Evolutionary conservation across 305 asterid species (phyloP).

Genomic region (Fraxinus sp.): DNA sequence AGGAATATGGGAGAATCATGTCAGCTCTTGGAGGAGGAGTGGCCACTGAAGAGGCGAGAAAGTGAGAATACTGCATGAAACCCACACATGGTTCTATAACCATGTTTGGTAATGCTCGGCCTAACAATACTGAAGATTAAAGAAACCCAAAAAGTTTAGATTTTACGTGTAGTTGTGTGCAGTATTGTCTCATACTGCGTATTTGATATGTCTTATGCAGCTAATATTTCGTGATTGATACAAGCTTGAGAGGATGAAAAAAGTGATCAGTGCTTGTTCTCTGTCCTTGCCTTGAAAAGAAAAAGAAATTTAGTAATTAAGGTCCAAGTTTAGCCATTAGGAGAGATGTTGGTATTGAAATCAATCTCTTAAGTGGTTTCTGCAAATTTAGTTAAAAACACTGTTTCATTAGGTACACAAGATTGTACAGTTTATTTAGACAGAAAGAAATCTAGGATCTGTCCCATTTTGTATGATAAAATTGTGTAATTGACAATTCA

Average conservation of each 20-base stretch:
- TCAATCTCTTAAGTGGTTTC: background rate
- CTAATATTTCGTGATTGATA: background rate
- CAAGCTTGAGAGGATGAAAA: background rate
- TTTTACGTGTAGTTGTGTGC: background rate
- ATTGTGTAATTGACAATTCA: background rate
- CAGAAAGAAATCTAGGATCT: background rate
- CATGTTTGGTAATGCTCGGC: background rate
- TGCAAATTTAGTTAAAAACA: background rate
- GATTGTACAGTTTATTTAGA: conserved; percentile 18
- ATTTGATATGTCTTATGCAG: background rate
- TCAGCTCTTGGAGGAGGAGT: conserved; percentile 31
- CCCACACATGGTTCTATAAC: background rate
- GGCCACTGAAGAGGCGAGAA: conserved; percentile 30
- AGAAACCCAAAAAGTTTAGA: background rate
- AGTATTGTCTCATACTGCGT: background rate
- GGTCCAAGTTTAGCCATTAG: conserved; percentile 13
- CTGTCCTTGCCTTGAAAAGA: background rate
- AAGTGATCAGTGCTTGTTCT: background rate
- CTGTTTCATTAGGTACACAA: conserved; percentile 5
- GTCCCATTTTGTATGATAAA: conserved; percentile 7
- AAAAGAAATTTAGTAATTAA: background rate
- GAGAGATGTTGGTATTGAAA: background rate
- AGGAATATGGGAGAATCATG: conserved; percentile 47
- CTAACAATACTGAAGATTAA: background rate
- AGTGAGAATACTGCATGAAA: conserved; percentile 26